These are phyloP conservation scores for Pezicula carpinea DNA, from an alignment of 2,329 filamentous ascomycete species.

Conservation along the genomic window DNA sequence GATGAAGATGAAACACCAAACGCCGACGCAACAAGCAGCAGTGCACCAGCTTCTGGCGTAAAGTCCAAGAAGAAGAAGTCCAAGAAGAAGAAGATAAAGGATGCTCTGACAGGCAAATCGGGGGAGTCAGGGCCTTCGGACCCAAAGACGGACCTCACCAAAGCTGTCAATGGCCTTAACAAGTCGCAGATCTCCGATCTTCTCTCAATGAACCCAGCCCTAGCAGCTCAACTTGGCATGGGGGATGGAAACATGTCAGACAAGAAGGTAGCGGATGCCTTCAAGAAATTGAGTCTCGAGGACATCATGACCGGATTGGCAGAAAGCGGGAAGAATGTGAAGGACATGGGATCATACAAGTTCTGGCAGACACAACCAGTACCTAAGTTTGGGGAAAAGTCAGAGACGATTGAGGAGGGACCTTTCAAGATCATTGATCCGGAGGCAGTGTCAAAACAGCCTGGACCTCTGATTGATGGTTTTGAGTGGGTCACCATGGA, in stretches of 20 bases:
- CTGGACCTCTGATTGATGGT: constrained; percentile 68
- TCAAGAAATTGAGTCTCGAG: constrained; percentile 61
- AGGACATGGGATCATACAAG: constrained; percentile 96
- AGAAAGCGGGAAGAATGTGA: constrained; percentile 78
- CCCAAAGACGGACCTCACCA: constrained; percentile 45
- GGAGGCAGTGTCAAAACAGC: constrained; percentile 74
- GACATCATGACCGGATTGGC: constrained; percentile 73
- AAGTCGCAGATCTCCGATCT: constrained; percentile 59
- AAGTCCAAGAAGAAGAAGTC: constrained; percentile 56
- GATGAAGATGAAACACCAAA: constrained; percentile 36
- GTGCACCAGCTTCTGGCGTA: constrained; percentile 24
- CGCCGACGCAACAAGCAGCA: constrained; percentile 22
- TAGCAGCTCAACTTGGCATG: constrained; percentile 53
- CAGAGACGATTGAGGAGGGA: constrained; percentile 62
- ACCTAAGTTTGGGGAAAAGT: constrained; percentile 68
- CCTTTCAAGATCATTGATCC: constrained; percentile 77
- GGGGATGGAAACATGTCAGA: constrained; percentile 29
- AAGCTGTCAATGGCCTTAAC: constrained; percentile 40
- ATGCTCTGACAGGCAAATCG: constrained; percentile 30
- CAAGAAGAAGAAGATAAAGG: constrained; percentile 57
- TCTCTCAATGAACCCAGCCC: constrained; percentile 66
- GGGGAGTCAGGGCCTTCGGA: constrained; percentile 11
- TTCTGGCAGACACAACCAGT: constrained; percentile 99
- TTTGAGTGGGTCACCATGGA: constrained; percentile 97
- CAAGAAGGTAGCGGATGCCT: constrained; percentile 43